Evolutionary conservation across 2,329 filamentous ascomycete genomes (phyloP).

Genomic region (Berkeleyomyces basicola): DNA sequence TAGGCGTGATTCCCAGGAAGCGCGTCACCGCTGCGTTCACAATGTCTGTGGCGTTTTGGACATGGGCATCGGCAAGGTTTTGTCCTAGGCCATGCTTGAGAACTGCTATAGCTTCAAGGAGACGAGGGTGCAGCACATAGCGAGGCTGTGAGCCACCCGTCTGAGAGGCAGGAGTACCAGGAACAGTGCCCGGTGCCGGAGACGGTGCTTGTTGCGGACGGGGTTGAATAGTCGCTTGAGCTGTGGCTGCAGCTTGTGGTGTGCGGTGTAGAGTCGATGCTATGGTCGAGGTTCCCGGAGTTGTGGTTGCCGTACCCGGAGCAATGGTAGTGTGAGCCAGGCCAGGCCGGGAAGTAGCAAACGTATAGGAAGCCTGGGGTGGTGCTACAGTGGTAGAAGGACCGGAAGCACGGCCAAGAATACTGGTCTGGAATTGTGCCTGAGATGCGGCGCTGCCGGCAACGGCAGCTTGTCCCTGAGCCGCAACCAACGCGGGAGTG

Average conservation of each 20-base stretch:
- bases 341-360: neutral
- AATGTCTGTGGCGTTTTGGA: conserved; percentile 29
- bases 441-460: conserved; percentile 4
- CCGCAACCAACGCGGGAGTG: conserved; percentile 8
- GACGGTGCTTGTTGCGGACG: conserved; percentile 8
- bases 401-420: conserved; percentile 2
- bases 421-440: conserved; percentile 6
- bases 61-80: conserved; percentile 28
- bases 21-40: conserved; percentile 38
- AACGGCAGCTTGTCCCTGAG: conserved; percentile 9
- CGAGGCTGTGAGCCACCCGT: conserved; percentile 14
- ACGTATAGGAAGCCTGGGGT: conserved; percentile 4
- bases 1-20: conserved; percentile 30
- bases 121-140: conserved; percentile 28
- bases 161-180: conserved; percentile 7
- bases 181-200: conserved; percentile 2
- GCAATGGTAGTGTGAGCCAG: neutral
- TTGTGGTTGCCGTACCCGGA: neutral
- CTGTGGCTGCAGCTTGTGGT: neutral
- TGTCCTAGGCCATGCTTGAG: conserved; percentile 32
- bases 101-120: conserved; percentile 27
- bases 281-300: neutral
- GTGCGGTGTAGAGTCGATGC: neutral
- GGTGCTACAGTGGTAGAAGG: neutral
- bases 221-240: neutral